These are phyloP conservation scores for Fusarium humuli DNA, from an alignment of 2,329 filamentous ascomycete genomes.

Conservation along the genomic window DNA sequence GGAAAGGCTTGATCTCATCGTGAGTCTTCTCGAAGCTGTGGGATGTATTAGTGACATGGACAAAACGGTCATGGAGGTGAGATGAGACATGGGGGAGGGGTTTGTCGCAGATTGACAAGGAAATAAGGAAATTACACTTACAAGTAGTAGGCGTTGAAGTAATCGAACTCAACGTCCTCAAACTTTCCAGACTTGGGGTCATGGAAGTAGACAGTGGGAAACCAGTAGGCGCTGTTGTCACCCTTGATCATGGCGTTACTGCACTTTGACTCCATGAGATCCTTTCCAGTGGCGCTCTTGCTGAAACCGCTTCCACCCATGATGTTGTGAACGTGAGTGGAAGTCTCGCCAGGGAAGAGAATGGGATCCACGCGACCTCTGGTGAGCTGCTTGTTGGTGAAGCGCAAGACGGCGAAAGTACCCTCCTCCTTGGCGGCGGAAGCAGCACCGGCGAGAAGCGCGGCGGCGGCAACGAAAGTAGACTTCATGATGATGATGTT, in stretches of 20 bases:
- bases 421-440: conserved; percentile 57
- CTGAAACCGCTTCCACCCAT: conserved; percentile 77
- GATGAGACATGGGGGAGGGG: not conserved
- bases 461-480: conserved; percentile 47
- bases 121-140: conserved; percentile 49
- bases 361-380: conserved; percentile 76
- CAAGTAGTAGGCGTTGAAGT: conserved; percentile 84
- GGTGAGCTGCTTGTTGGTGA: conserved; percentile 73
- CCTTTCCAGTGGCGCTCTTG: conserved; percentile 69
- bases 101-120: not conserved
- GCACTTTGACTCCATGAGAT: conserved; percentile 72
- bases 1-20: conserved; percentile 77
- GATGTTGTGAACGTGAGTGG: conserved; percentile 76
- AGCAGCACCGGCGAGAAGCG: conserved; percentile 55
- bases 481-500: conserved; percentile 52
- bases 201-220: conserved; percentile 75
- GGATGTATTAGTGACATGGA: conserved; percentile 23
- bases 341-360: conserved; percentile 68
- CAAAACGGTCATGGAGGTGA: not conserved
- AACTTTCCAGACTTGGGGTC: conserved; percentile 72
- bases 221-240: conserved; percentile 83
- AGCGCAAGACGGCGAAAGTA: conserved; percentile 77
- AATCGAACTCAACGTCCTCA: conserved; percentile 74
- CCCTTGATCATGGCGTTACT: conserved; percentile 75
- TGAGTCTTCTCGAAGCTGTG: conserved; percentile 69